A percentile compares a stretch with the other conserved stretches of the same genome.
These are phyloP conservation scores for Cercophora scortea DNA, from an alignment of 495 filamentous ascomycete species.

Conservation along the genomic window DNA sequence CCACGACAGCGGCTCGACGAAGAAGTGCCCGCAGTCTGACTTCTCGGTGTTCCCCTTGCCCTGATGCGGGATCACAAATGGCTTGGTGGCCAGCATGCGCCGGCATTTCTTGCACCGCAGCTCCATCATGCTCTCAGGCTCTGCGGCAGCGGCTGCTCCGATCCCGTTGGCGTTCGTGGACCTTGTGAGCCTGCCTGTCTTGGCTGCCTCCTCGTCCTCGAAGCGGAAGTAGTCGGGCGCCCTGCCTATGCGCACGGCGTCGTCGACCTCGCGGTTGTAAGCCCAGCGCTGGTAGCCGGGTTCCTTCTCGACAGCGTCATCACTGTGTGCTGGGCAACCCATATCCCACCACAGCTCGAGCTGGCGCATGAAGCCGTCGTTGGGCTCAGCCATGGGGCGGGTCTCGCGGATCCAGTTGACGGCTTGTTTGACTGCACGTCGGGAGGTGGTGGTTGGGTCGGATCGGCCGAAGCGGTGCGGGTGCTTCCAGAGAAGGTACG, in stretches of 20 bases:
- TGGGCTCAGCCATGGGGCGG: conserved; percentile 74
- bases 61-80: conserved; percentile 34
- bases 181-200: no score
- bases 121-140: conserved; percentile 25
- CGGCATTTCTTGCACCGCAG: conserved; percentile 61
- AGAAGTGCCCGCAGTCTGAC: conserved; percentile 67
- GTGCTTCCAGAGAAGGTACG: conserved; percentile 70
- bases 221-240: conserved; percentile 69
- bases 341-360: conserved; percentile 80
- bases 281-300: conserved; percentile 84
- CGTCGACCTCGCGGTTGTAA: conserved; percentile 68
- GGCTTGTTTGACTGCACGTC: conserved; percentile 26
- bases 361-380: conserved; percentile 81
- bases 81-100: conserved; percentile 35
- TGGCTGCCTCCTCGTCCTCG: conserved; percentile 56
- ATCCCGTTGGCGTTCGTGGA: neutral
- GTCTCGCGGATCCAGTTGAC: conserved; percentile 49
- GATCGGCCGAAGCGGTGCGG: conserved; percentile 33
- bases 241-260: conserved; percentile 55
- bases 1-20: conserved; percentile 87
- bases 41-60: conserved; percentile 13
- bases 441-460: conserved; percentile 14
- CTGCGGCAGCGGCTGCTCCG: conserved; percentile 1
- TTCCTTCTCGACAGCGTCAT: conserved; percentile 46
- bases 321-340: conserved; percentile 57